Conservation (phyloP, 345 rosid genomes). For the rapeseed (Brassica napus) region Da-Ae NC_063437.1:10014501-10015000, state of each 20-base stretch:
- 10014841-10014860: conserved; percentile 1
- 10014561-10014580: conserved; percentile 57
- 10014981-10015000: neutral
- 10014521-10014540: conserved; percentile 87
- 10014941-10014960: neutral
- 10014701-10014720: neutral
- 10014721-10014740: neutral
- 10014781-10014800: conserved; percentile 24
- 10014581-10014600: conserved; percentile 67
- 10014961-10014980: neutral
- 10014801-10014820: conserved; percentile 38
- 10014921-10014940: neutral
- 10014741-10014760: neutral
- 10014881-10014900: neutral
- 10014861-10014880: neutral
- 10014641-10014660: conserved; percentile 85
- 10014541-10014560: conserved; percentile 80
- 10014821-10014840: neutral
- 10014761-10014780: neutral
- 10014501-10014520: conserved; percentile 74
- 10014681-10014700: neutral
- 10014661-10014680: conserved; percentile 68
- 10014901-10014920: neutral
- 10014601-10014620: conserved; percentile 82
- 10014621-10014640: conserved; percentile 74